These are phyloP conservation scores for Talaromyces amestolkiae DNA, from an alignment of 2,329 filamentous ascomycete species.

Conservation along the genomic window DNA sequence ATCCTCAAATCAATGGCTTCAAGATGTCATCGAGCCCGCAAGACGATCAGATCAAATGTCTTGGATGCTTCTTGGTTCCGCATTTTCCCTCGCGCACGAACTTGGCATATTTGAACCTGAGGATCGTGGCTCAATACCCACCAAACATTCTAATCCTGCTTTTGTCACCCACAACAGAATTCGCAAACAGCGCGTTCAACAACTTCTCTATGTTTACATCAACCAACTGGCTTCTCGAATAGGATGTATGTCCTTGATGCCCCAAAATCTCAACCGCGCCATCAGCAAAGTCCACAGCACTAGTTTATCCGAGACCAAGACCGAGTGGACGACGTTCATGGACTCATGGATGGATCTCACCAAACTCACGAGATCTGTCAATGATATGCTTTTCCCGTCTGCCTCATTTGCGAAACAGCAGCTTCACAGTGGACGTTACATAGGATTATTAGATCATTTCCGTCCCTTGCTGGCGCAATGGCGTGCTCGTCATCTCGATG, in stretches of 20 bases:
- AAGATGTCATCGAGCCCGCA: constrained; percentile 54
- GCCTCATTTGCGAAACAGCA: constrained; percentile 21
- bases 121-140: constrained; percentile 25
- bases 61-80: constrained; percentile 56
- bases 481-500: constrained; percentile 37
- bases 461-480: constrained; percentile 38
- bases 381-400: constrained; percentile 53
- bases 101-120: constrained; percentile 47
- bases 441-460: constrained; percentile 47
- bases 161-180: constrained; percentile 24
- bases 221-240: constrained; percentile 50
- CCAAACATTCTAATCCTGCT: constrained; percentile 18
- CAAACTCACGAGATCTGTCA: constrained; percentile 51
- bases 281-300: constrained; percentile 27
- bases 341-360: constrained; percentile 52
- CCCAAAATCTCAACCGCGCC: constrained; percentile 41
- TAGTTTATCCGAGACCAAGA: neutral
- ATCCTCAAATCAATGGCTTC: constrained; percentile 45
- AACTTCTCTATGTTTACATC: constrained; percentile 43
- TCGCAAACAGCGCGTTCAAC: constrained; percentile 32
- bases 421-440: constrained; percentile 46
- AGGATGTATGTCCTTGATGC: constrained; percentile 52
- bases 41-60: constrained; percentile 56
- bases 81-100: constrained; percentile 51
- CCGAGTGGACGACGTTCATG: constrained; percentile 54